Evolutionary conservation across 108 stramenopile genomes (phyloP).

Genomic region (Phaeodactylum tricornutum): DNA sequence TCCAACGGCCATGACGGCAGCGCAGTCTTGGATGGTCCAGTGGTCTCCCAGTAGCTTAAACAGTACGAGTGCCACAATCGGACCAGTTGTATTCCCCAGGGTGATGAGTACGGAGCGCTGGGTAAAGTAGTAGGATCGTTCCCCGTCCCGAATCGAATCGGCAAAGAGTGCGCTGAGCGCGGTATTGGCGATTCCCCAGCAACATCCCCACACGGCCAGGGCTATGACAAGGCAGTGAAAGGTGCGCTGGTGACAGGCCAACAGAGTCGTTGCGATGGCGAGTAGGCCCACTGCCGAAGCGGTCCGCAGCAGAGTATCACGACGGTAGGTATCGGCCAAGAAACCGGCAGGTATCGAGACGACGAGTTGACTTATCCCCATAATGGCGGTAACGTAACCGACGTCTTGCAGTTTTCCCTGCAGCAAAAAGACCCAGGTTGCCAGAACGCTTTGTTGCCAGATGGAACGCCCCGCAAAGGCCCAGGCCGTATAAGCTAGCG

Average conservation of each 20-base stretch:
- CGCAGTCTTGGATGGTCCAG: conserved; percentile 29
- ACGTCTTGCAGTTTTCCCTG: conserved; percentile 24
- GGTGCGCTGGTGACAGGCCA: conserved; percentile 9
- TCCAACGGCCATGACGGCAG: conserved; percentile 25
- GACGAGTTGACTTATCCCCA: conserved; percentile 35
- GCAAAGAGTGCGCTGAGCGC: conserved; percentile 34
- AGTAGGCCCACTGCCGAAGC: conserved; percentile 21
- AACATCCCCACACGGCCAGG: conserved; percentile 27
- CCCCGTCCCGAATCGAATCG: conserved; percentile 31
- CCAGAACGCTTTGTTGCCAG: conserved; percentile 41
- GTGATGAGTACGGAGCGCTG: conserved; percentile 15
- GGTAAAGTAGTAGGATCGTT: conserved; percentile 26
- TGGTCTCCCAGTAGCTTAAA: conserved; percentile 25
- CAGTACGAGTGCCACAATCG: conserved; percentile 19
- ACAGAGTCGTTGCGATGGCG: conserved; percentile 10
- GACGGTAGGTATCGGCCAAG: conserved; percentile 32
- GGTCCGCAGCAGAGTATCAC: conserved; percentile 25
- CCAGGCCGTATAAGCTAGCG: conserved; percentile 19
- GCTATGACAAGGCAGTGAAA: conserved; percentile 17
- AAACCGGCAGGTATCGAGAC: conserved; percentile 30
- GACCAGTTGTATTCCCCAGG: conserved; percentile 25
- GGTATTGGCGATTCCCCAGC: conserved; percentile 41
- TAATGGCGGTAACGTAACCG: conserved; percentile 34
- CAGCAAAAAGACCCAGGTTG: conserved; percentile 30
- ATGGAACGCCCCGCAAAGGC: conserved; percentile 32